These are phyloP conservation scores for Neopestalotiopsis sp. DNA, from an alignment of 2,329 filamentous ascomycete species.

Conservation along the genomic window DNA sequence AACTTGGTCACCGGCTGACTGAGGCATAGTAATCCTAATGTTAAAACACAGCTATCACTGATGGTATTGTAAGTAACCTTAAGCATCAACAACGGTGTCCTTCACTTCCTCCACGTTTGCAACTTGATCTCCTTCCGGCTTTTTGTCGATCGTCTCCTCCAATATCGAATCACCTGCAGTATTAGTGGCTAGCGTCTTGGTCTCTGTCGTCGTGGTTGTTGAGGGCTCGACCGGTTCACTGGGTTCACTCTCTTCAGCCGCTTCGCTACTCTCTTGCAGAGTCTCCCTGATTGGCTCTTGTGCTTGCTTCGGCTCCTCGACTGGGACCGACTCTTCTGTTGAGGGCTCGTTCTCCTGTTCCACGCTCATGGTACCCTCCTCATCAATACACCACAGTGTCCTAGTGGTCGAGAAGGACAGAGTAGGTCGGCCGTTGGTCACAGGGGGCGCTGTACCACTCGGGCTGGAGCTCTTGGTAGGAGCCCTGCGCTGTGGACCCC, in stretches of 20 bases:
- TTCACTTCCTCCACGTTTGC: constrained; percentile 31
- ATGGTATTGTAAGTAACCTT: background rate
- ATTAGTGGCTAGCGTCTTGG: constrained; percentile 37
- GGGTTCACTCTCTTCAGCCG: background rate
- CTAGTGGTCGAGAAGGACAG: constrained; percentile 54
- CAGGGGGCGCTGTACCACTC: constrained; percentile 33
- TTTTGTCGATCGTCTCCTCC: constrained; percentile 37
- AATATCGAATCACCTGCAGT: constrained; percentile 38
- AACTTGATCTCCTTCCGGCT: constrained; percentile 34
- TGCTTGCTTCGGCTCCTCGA: background rate
- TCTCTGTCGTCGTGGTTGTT: constrained; percentile 24
- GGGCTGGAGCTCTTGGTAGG: constrained; percentile 57
- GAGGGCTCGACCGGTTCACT: background rate
- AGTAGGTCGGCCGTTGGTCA: constrained; percentile 39
- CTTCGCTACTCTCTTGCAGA: background rate
- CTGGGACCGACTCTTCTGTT: constrained; percentile 22
- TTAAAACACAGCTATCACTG: background rate
- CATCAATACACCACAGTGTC: constrained; percentile 59
- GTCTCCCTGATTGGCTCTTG: background rate
- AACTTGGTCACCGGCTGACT: background rate
- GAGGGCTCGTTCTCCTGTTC: constrained; percentile 31
- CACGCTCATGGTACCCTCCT: constrained; percentile 51
- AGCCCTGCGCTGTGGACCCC: constrained; percentile 82
- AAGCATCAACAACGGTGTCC: constrained; percentile 31
- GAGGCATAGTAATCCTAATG: too few species aligned